phyloP scores from a whole-genome alignment of 2,329 filamentous ascomycete genomes.

The Ilyonectria destructans region DNA sequence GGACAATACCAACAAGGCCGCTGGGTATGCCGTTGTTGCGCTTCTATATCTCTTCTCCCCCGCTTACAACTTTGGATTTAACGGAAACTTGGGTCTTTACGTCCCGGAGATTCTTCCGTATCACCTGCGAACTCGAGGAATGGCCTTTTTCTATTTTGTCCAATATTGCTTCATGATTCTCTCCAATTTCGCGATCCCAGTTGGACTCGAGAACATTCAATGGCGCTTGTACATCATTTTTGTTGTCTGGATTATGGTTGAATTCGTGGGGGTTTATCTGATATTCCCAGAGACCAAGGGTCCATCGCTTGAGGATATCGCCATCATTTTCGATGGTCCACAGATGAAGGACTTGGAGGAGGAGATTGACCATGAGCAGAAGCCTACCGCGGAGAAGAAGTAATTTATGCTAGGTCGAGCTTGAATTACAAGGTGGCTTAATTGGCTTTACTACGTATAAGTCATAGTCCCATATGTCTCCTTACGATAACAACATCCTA shows the following conservation, averaged over 20 bases:
- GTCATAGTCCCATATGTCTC: too few relatives aligned
- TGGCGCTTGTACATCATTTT: constrained; percentile 25
- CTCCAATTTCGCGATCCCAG: constrained; percentile 26
- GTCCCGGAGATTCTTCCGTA: constrained; percentile 55
- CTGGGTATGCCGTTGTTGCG: constrained; percentile 49
- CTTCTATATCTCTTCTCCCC: constrained; percentile 54
- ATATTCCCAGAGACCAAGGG: constrained; percentile 28
- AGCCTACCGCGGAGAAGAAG: too few relatives aligned
- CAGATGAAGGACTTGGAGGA: background rate
- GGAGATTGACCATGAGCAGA: too few relatives aligned
- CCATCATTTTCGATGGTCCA: constrained; percentile 19
- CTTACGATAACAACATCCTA: too few relatives aligned
- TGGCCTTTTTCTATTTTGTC: constrained; percentile 12
- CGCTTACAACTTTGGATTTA: constrained; percentile 29
- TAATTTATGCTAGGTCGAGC: too few relatives aligned
- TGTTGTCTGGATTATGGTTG: constrained; percentile 19
- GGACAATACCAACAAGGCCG: constrained; percentile 33
- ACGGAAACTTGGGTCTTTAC: background rate
- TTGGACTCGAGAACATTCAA: constrained; percentile 13
- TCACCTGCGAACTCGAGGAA: constrained; percentile 41
- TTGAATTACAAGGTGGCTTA: too few relatives aligned
- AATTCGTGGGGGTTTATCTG: constrained; percentile 8
- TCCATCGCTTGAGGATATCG: constrained; percentile 23
- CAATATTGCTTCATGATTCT: constrained; percentile 6
- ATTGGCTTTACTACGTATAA: too few relatives aligned